Evolutionary conservation across 768 basidiomycete species (phyloP), one percentile per base, ranked within the genome.

Genomic region (Termitomyces sp.): DNA sequence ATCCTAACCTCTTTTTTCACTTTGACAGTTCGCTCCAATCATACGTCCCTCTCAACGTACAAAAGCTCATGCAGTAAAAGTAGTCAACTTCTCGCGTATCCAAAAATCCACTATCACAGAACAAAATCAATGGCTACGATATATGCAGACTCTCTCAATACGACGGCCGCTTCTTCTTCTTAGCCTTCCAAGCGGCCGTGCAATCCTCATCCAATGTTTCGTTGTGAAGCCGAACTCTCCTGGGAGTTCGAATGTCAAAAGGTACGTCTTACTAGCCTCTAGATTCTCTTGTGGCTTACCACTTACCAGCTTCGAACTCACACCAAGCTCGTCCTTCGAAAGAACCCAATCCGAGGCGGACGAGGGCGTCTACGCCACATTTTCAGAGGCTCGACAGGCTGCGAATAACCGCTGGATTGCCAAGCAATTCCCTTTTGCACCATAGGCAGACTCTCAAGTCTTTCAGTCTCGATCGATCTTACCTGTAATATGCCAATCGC

Each of bases 321-420:
- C 43, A 20, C 40, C 55, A 1, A 30, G 50, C 2, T 58, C 49
- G 0, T 60, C 57, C 3, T 66, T 62, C 26, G 59, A 57, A n/a
- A 57, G 56, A 26, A 60, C 57, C 8, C 52, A 60, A 48, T 57
- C 62, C 11, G 55, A 62, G 26, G 55, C 59, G 3, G 63, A 66
- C 38, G 59, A 62, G 18, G 16, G 40, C 2, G 62, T 64, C 50
- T 66, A 66, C 54, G 52, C 56, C n/a, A 56, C 47, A 8, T 66
- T 66, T 22, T 63, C 59, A 0, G 46, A 50, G 18, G 63, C 65
- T 6, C 52, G 58, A 6, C 57, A 40, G 28, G 49, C 59, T 13
- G 63, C 61, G 41, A 63, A 60, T n/a, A 48, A 62, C 10, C 30
- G 40, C 32, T 66, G 65, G 65, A 48, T 54, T 0, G 22, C 28